Evolutionary conservation across 352 stramenopile species (phyloP), one percentile per base, ranked within the genome.

Genomic region (Globisporangium carolinianum): DNA sequence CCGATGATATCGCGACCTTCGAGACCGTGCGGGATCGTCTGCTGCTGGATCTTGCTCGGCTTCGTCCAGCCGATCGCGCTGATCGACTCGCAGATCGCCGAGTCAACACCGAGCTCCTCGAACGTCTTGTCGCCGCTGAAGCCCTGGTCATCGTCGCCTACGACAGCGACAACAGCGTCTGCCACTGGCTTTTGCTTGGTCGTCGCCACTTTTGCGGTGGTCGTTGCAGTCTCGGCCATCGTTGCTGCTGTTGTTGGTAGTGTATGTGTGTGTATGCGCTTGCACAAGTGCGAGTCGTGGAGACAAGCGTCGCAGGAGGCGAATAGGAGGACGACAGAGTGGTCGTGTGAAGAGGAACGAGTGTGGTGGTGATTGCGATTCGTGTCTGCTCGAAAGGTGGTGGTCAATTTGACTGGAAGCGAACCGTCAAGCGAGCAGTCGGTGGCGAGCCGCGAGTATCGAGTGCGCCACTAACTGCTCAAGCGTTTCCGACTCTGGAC

Each of bases 1-100:
- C 97, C 97, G 61, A 99, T 99, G 60, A 99, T 88, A 70, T 99
- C 97, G 49, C 94, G 78, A 43, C 96, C 96, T 15, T 84, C 73
- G 10, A 99, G 70, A 0, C 92, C 96, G 14, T 90, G 72, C 54
- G 95, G 94, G 60, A 99, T 95, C 14, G 94, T 80, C 56, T 97
- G 65, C 58, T 86, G 74, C 82, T 99, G 97, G 71, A 99, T 99
- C 47, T 91, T 87, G 53, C 95, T 98, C 36, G 97, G 94, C 57
- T 75, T 78, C 11, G 71, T 80, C 96, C 96, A 99, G 45, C 94
- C 93, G 0, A 99, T 73, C 14, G 77, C 85, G n/a, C 71, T 60
- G 56, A 97, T 97, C 17, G 96, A 89, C 62, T 97, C 79, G 66
- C 89, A 95, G 38, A 99, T 84, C 24, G 91, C 69, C 15, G 84